Evolutionary conservation across 2,329 filamentous ascomycete species (phyloP), one percentile per base, ranked within the genome.

Genomic region (Aurifilum marmelostoma): DNA sequence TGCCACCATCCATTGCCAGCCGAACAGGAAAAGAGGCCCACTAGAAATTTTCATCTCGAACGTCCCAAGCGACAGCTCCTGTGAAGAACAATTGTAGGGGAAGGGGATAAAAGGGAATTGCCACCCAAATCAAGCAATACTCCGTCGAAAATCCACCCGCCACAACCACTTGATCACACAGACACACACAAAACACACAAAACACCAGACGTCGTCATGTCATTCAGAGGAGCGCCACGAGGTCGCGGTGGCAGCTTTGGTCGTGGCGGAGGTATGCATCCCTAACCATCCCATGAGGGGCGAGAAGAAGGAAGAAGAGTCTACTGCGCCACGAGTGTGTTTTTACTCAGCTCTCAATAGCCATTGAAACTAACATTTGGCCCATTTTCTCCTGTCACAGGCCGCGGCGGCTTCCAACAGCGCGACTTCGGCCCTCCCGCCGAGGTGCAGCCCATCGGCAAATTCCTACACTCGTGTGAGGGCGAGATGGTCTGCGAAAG

Each of bases 401-500:
- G 87, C 72, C 87, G 88, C 72, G 88, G 87, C 78, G 88, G 88
- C 69, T 89, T 85, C 77, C 85, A 87, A 72, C 84, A 82, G 73
- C 78, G 81, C 72, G 87, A 88, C 70, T 87, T 85, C 76, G 89
- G 89, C 63, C 89, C 89, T 71, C 89, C 89, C 71, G 85, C 86
- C 68, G 80, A 84, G 69, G 88, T 91, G 66, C 78, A 89, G 75
- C 96, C 97, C 84, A 93, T 99, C 91, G 96, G 96, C 81, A 89
- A 88, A 73, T 97, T 98, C 82, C 83, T 97, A 79, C 96, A 99
- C 84, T 90, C 94, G 69, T 95, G 92, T 83, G 96, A 99, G 83
- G 95, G 95, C 80, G 96, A 99, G 83, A 96, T 99, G 87, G 91
- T 99, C 75, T 97, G 95, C 91, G 91, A 94, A 82, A 97, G 92